Conservation (phyloP, 371 early-diverging fungal genomes). For the Enteropsectra breve region DNA sequence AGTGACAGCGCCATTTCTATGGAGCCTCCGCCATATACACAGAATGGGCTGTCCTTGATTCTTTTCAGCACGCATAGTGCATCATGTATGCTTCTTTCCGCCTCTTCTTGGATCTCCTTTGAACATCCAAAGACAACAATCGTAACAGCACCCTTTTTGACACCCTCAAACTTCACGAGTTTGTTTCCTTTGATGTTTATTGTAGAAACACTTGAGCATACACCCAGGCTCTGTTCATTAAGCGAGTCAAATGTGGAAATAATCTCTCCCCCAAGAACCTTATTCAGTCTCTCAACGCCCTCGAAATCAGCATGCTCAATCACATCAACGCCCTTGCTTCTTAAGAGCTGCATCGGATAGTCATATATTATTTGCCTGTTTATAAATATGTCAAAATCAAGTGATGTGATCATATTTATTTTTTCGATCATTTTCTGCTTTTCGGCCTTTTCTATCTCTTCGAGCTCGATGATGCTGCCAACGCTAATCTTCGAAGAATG, state of each 20-base stretch:
- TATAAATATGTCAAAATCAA: conserved; percentile 73
- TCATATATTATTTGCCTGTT: conserved; percentile 99
- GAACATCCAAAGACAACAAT: conserved; percentile 92
- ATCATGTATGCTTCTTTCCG: conserved; percentile 94
- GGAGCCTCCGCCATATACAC: conserved; percentile 79
- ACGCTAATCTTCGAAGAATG: conserved; percentile 94
- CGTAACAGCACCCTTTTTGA: conserved; percentile 90
- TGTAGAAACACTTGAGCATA: conserved; percentile 86
- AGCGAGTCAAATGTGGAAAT: conserved; percentile 81
- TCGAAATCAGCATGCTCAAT: conserved; percentile 99
- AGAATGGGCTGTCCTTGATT: conserved; percentile 74
- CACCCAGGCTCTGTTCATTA: conserved; percentile 76
- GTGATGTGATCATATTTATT: conserved; percentile 78
- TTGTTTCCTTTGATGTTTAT: conserved; percentile 89
- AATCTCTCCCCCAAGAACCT: conserved; percentile 74
- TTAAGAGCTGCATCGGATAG: conserved; percentile 95
- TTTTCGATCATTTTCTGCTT: conserved; percentile 92
- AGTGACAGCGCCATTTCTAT: conserved; percentile 85
- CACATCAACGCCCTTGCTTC: conserved; percentile 79
- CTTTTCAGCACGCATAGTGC: conserved; percentile 90
- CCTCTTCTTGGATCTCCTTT: conserved; percentile 89
- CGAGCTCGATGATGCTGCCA: conserved; percentile 84
- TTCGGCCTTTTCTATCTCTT: conserved; percentile 93
- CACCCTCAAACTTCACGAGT: conserved; percentile 71
- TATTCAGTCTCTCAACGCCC: conserved; percentile 80